phyloP scores from a whole-genome alignment of 108 stramenopile species.

The Pseudonitzschia multiseries region DNA sequence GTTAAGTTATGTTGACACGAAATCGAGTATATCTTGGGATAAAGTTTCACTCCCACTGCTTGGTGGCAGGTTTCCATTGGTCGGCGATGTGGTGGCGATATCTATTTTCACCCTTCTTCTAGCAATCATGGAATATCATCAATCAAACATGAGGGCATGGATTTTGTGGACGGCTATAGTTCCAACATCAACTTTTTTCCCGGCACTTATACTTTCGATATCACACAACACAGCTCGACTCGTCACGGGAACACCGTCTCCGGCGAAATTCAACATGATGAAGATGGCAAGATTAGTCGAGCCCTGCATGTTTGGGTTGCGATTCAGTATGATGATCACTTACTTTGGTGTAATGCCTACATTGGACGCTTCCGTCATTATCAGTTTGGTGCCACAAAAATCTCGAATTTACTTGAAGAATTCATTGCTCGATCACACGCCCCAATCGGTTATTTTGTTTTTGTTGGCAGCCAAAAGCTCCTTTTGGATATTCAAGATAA shows the following conservation, averaged over 20 bases:
- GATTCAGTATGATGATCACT: slow-evolving; percentile 19
- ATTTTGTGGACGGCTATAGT: slow-evolving; percentile 24
- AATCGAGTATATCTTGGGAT: slow-evolving; percentile 27
- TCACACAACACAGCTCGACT: slow-evolving; percentile 25
- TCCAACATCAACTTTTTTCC: slow-evolving; percentile 21
- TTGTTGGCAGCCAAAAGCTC: neutral
- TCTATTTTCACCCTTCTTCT: slow-evolving; percentile 21
- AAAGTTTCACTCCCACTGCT: neutral
- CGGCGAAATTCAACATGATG: slow-evolving; percentile 13
- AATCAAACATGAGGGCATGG: slow-evolving; percentile 13
- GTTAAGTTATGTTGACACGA: slow-evolving; percentile 16
- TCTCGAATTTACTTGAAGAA: slow-evolving; percentile 8
- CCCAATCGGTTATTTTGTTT: neutral
- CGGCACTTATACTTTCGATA: slow-evolving; percentile 22
- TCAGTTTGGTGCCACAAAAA: slow-evolving; percentile 8
- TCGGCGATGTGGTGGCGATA: slow-evolving; percentile 17
- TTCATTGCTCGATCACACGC: neutral
- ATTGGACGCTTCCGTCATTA: slow-evolving; percentile 24
- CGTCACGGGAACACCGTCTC: slow-evolving; percentile 7
- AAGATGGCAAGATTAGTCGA: slow-evolving; percentile 25
- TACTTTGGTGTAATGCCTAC: slow-evolving; percentile 17
- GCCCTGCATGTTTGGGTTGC: slow-evolving; percentile 30
- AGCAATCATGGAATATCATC: slow-evolving; percentile 17
- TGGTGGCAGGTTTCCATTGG: slow-evolving; percentile 15
- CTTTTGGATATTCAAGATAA: neutral